Percentiles rank a stretch among this genome's conserved stretches.
Evolutionary conservation across 768 basidiomycete genomes (phyloP).

Genomic region (Tylopilus balloui): DNA sequence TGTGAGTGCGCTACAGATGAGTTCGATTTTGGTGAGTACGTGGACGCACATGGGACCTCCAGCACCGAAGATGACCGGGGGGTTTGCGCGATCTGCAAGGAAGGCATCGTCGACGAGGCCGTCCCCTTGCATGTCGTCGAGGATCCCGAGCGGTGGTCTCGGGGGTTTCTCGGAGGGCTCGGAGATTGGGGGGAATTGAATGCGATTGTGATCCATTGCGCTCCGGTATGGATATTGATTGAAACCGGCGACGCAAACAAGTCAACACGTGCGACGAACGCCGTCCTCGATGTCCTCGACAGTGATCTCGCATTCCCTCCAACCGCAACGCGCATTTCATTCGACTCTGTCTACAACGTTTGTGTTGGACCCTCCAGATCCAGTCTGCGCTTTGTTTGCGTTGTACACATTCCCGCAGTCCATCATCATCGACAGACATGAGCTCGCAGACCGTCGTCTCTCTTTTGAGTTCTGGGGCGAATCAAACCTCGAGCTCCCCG

Average conservation of each 20-base stretch:
- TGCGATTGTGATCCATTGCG: constrained; percentile 13
- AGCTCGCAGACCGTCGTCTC: constrained; percentile 34
- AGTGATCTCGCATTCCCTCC: constrained; percentile 17
- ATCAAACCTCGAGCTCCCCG: constrained; percentile 42
- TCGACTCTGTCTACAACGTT: constrained; percentile 27
- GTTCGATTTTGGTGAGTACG: neutral
- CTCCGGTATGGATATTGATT: neutral
- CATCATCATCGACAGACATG: constrained; percentile 44
- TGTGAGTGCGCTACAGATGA: constrained; percentile 21
- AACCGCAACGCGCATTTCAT: constrained; percentile 28
- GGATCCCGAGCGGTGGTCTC: constrained; percentile 14
- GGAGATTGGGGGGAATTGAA: constrained; percentile 12
- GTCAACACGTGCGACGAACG: neutral
- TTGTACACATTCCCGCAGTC: constrained; percentile 35
- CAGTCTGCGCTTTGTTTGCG: constrained; percentile 30
- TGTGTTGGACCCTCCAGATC: constrained; percentile 6
- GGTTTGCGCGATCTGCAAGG: constrained; percentile 24
- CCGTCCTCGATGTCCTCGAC: constrained; percentile 15
- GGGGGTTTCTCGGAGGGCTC: constrained; percentile 5
- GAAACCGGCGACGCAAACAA: neutral
- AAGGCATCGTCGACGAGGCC: constrained; percentile 11
- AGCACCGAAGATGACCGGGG: constrained; percentile 64
- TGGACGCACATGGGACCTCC: constrained; percentile 65
- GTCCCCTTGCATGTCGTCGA: constrained; percentile 27
- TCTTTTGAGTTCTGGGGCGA: constrained; percentile 35